Conservation (phyloP, 495 filamentous ascomycete genomes). For the Trypethelium eluteriae region DNA sequence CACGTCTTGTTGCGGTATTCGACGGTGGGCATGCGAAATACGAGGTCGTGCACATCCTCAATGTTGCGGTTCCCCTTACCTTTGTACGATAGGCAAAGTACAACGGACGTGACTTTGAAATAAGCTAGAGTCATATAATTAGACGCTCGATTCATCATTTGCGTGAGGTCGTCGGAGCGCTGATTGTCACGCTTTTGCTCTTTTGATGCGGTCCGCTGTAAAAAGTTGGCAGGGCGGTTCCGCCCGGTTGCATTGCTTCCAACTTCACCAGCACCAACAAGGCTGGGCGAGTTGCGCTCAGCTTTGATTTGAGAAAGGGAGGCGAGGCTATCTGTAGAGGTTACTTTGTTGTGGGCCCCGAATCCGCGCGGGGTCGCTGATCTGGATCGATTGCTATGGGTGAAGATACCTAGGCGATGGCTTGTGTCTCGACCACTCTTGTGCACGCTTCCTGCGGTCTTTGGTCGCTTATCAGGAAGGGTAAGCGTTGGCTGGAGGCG, state of each 20-base stretch:
- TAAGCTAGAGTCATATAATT: slow-evolving; percentile 97
- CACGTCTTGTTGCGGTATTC: slow-evolving; percentile 98
- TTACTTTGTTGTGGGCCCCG: slow-evolving; percentile 7
- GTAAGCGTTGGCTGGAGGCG: slow-evolving; percentile 70
- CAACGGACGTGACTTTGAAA: slow-evolving; percentile 88
- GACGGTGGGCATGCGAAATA: slow-evolving; percentile 88
- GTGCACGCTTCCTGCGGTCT: slow-evolving; percentile 11
- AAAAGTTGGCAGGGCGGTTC: slow-evolving; percentile 46
- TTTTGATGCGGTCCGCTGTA: slow-evolving; percentile 43
- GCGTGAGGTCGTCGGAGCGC: slow-evolving; percentile 83
- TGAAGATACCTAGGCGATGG: slow-evolving; percentile 32
- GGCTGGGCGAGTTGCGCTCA: slow-evolving; percentile 38
- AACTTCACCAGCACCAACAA: slow-evolving; percentile 34
- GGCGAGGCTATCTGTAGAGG: slow-evolving; percentile 18
- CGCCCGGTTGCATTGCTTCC: slow-evolving; percentile 36
- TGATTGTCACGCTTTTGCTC: slow-evolving; percentile 38
- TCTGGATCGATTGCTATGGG: slow-evolving; percentile 11
- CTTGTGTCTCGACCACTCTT: slow-evolving; percentile 18
- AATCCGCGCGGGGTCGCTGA: not conserved
- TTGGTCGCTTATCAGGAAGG: slow-evolving; percentile 47
- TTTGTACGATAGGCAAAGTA: slow-evolving; percentile 94
- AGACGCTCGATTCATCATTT: slow-evolving; percentile 92
- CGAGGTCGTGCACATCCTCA: slow-evolving; percentile 93
- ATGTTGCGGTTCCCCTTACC: slow-evolving; percentile 90
- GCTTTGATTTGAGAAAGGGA: slow-evolving; percentile 11